Evolutionary conservation across 352 stramenopile species (phyloP).

Genomic region (Pythium graminicola): DNA sequence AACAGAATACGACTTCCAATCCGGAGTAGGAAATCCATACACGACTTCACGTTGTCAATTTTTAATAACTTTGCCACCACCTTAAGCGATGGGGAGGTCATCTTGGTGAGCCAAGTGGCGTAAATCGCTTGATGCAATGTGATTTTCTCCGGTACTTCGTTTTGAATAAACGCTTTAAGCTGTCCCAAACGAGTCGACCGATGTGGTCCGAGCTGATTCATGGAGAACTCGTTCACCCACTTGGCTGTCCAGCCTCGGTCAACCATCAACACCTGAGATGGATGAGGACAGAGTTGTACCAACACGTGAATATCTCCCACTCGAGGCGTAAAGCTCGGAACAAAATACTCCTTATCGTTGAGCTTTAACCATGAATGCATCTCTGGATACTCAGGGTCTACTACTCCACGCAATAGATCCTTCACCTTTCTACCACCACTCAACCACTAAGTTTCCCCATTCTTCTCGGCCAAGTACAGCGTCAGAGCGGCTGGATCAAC

Average conservation of each 20-base stretch:
- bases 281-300: background rate
- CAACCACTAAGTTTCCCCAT: background rate
- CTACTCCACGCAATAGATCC: background rate
- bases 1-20: slow-evolving; percentile 15
- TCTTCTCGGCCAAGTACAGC: background rate
- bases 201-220: slow-evolving; percentile 15
- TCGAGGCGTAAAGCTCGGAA: background rate
- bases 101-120: slow-evolving; percentile 8
- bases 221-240: slow-evolving; percentile 16
- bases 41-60: slow-evolving; percentile 18
- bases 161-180: slow-evolving; percentile 11
- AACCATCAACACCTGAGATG: background rate
- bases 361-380: background rate
- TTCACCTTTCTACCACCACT: background rate
- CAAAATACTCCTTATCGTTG: background rate
- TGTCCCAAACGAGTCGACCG: slow-evolving; percentile 12
- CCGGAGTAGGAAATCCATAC: slow-evolving; percentile 18
- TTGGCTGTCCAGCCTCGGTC: slow-evolving; percentile 13
- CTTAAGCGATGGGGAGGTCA: slow-evolving; percentile 16
- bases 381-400: background rate
- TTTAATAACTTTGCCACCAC: slow-evolving; percentile 24
- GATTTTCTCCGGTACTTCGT: slow-evolving; percentile 12
- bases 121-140: slow-evolving; percentile 3
- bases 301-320: slow-evolving; percentile 3
- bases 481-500: background rate